Evolutionary conservation across 2,329 filamentous ascomycete genomes (phyloP).

Genomic region (Fusarium sambucinum): DNA sequence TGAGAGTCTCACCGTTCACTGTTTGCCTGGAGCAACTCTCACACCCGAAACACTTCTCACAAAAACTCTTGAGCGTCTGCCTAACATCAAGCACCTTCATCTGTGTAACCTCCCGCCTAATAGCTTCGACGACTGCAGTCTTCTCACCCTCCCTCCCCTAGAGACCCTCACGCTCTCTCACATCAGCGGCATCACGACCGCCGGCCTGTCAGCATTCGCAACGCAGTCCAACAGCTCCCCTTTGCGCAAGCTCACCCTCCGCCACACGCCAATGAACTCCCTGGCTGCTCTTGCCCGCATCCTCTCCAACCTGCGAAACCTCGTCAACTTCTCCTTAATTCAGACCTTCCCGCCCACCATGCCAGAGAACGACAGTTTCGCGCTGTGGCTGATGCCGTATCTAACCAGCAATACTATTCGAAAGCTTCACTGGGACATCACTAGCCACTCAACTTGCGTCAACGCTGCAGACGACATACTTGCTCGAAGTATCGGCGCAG

Average conservation of each 20-base stretch:
- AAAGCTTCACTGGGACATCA: slow-evolving; percentile 74
- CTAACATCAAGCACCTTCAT: slow-evolving; percentile 69
- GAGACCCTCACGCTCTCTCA: slow-evolving; percentile 67
- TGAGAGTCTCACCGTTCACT: slow-evolving; percentile 69
- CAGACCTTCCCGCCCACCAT: slow-evolving; percentile 68
- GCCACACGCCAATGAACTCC: slow-evolving; percentile 68
- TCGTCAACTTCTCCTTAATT: slow-evolving; percentile 65
- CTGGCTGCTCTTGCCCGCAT: slow-evolving; percentile 70
- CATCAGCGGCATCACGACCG: slow-evolving; percentile 67
- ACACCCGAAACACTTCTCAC: slow-evolving; percentile 65
- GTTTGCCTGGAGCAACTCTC: slow-evolving; percentile 66
- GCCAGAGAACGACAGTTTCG: slow-evolving; percentile 64
- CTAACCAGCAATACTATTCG: slow-evolving; percentile 67
- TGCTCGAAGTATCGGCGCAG: slow-evolving; percentile 70
- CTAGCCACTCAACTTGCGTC: slow-evolving; percentile 59
- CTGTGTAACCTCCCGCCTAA: slow-evolving; percentile 67
- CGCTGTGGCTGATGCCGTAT: slow-evolving; percentile 73
- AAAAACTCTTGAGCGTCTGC: slow-evolving; percentile 63
- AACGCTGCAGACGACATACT: slow-evolving; percentile 71
- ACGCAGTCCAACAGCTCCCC: slow-evolving; percentile 60
- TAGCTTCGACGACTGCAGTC: slow-evolving; percentile 68
- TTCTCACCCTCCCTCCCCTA: slow-evolving; percentile 67
- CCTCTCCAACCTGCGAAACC: slow-evolving; percentile 64
- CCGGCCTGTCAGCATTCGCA: slow-evolving; percentile 68
- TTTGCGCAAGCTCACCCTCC: slow-evolving; percentile 65